These are phyloP conservation scores for Neurospora sp. DNA, from an alignment of 495 filamentous ascomycete genomes.

Conservation along the genomic window DNA sequence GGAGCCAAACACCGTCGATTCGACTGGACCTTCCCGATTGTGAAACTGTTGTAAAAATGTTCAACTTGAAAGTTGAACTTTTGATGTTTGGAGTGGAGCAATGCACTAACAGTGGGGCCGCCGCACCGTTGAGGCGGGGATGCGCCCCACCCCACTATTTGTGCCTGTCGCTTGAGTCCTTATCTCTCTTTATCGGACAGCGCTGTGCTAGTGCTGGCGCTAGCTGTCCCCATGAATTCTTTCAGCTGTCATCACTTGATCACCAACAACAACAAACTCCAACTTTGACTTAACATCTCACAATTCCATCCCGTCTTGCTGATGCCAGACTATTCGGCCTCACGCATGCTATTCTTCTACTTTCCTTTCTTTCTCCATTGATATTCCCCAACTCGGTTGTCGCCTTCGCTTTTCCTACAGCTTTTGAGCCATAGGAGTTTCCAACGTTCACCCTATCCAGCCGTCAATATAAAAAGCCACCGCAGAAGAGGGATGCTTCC, in stretches of 20 bases:
- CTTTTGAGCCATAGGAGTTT: neutral
- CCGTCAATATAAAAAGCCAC: neutral
- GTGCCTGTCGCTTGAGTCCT: neutral
- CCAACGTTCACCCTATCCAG: neutral
- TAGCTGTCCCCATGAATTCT: neutral
- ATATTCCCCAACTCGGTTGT: neutral
- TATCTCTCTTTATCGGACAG: neutral
- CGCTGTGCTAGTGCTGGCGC: neutral
- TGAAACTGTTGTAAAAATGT: neutral
- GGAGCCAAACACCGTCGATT: neutral
- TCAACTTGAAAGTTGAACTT: neutral
- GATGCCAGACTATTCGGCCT: neutral
- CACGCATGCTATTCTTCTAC: neutral
- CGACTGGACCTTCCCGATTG: neutral
- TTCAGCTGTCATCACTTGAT: neutral
- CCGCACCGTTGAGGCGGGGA: neutral
- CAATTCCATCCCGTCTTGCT: neutral
- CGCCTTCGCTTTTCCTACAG: neutral
- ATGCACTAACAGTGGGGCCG: neutral
- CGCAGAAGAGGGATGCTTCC: neutral
- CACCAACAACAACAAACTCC: neutral
- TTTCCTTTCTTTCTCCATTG: neutral
- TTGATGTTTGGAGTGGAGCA: neutral
- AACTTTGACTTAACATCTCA: neutral
- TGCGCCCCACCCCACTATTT: neutral